Evolutionary conservation across 352 stramenopile genomes (phyloP).

Genomic region (Globisporangium recalcitrans): DNA sequence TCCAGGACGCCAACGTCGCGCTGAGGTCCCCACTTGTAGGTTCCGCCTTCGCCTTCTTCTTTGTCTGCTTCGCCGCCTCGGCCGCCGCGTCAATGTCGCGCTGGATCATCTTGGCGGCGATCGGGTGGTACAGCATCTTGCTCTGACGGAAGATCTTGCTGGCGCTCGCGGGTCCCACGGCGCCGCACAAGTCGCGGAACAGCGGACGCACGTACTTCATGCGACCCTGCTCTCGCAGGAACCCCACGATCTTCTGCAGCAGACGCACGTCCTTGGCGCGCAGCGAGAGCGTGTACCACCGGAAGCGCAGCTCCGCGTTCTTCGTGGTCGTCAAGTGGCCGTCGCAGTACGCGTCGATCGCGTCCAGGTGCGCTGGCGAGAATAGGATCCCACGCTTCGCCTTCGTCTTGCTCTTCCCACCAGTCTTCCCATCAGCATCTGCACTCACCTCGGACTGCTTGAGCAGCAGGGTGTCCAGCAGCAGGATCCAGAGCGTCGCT

Average conservation of each 20-base stretch:
- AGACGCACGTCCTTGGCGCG: slow-evolving; percentile 40
- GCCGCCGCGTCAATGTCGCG: slow-evolving; percentile 28
- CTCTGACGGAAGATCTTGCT: slow-evolving; percentile 35
- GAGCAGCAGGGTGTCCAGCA: slow-evolving; percentile 49
- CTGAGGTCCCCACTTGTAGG: neutral
- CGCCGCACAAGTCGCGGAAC: slow-evolving; percentile 49
- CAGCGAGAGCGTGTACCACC: slow-evolving; percentile 60
- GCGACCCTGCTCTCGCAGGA: slow-evolving; percentile 62
- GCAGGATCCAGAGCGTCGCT: slow-evolving; percentile 45
- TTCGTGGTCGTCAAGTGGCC: slow-evolving; percentile 40
- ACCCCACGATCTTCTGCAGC: slow-evolving; percentile 32
- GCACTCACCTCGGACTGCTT: neutral
- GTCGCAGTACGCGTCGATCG: slow-evolving; percentile 48
- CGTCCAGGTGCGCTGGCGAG: slow-evolving; percentile 31
- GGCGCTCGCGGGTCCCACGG: slow-evolving; percentile 25
- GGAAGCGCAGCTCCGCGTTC: slow-evolving; percentile 70
- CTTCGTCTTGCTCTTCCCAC: neutral
- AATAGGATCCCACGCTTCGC: neutral
- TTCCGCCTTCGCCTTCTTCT: neutral
- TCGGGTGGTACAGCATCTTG: slow-evolving; percentile 65
- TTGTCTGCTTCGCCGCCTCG: neutral
- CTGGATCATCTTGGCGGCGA: slow-evolving; percentile 70
- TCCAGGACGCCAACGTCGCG: slow-evolving; percentile 2
- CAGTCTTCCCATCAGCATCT: neutral
- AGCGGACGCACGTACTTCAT: slow-evolving; percentile 77